Percentiles rank a stretch among this genome's conserved stretches.
Conservation (phyloP, 2,329 filamentous ascomycete species). For the Chaetomiaceae sp. region DNA sequence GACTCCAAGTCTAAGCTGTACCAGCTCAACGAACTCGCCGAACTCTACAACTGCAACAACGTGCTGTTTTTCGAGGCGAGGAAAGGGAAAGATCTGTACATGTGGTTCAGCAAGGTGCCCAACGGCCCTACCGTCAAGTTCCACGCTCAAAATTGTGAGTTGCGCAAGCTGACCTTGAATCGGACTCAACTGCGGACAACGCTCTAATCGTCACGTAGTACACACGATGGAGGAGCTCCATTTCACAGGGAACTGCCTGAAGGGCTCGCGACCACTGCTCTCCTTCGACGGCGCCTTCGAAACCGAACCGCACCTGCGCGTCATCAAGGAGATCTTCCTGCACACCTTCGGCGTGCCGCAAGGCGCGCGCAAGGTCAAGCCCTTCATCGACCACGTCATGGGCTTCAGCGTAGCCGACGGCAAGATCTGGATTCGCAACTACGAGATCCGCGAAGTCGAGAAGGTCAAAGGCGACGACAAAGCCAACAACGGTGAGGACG, state of each 20-base stretch:
- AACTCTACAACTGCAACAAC: conserved; percentile 83
- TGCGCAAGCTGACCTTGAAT: too few species aligned
- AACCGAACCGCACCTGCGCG: conserved; percentile 66
- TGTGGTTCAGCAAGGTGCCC: conserved; percentile 87
- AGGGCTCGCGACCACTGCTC: conserved; percentile 83
- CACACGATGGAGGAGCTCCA: conserved; percentile 97
- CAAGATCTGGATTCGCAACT: conserved; percentile 94
- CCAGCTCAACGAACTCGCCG: conserved; percentile 68
- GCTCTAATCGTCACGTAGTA: conserved; percentile 42
- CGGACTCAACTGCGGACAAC: too few species aligned
- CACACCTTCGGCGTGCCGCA: conserved; percentile 92
- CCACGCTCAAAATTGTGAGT: conserved; percentile 68
- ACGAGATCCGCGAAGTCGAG: conserved; percentile 84
- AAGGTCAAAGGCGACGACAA: conserved; percentile 40
- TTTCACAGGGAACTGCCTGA: conserved; percentile 94
- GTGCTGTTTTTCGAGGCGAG: conserved; percentile 91
- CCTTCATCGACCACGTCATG: conserved; percentile 94
- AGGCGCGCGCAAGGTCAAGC: conserved; percentile 82
- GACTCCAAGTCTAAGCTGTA: conserved; percentile 88
- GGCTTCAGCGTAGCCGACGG: conserved; percentile 84
- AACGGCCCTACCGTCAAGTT: conserved; percentile 60
- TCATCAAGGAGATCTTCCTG: conserved; percentile 84
- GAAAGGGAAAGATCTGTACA: conserved; percentile 89
- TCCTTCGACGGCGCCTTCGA: conserved; percentile 90
- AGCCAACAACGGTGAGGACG: conserved; percentile 37